A percentile compares a stretch with the other conserved stretches of the same genome.
phyloP scores from a whole-genome alignment of 768 basidiomycete species.

The Suillus hirtellus region DNA sequence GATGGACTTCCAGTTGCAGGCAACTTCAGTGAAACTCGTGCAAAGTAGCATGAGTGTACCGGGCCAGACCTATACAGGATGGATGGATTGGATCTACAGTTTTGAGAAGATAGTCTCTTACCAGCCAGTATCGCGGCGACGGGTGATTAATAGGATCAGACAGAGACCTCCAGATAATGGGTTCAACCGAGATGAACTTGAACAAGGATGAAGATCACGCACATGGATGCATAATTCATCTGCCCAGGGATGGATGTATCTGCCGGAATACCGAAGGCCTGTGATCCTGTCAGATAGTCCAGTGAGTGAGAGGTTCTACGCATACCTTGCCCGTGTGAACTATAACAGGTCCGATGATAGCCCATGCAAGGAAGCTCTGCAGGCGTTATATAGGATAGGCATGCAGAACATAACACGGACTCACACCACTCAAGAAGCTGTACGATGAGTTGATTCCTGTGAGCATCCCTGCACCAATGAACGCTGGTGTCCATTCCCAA shows the following conservation, averaged over 20 bases:
- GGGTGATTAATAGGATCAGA: slow-evolving; percentile 43
- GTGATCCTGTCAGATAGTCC: background rate
- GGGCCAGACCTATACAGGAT: slow-evolving; percentile 24
- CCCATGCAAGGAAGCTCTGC: slow-evolving; percentile 60
- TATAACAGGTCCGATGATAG: slow-evolving; percentile 56
- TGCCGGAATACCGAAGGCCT: slow-evolving; percentile 23
- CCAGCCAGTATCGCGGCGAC: slow-evolving; percentile 60
- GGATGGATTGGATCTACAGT: background rate
- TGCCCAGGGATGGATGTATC: slow-evolving; percentile 18
- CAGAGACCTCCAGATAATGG: slow-evolving; percentile 37
- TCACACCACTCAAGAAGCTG: slow-evolving; percentile 48
- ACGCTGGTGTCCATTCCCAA: slow-evolving; percentile 47
- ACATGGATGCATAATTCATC: slow-evolving; percentile 27
- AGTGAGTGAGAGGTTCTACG: background rate
- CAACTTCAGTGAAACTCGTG: slow-evolving; percentile 36
- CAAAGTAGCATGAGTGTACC: slow-evolving; percentile 52
- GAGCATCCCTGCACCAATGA: slow-evolving; percentile 61
- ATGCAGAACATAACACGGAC: slow-evolving; percentile 21
- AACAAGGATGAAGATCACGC: background rate
- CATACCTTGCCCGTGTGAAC: slow-evolving; percentile 44
- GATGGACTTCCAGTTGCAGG: slow-evolving; percentile 26
- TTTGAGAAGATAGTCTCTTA: background rate
- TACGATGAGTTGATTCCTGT: slow-evolving; percentile 57
- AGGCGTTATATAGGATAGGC: slow-evolving; percentile 12
- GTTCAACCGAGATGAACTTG: background rate